Conservation (phyloP, 345 rosid genomes). For the Eucalyptus lansdowneana region DNA sequence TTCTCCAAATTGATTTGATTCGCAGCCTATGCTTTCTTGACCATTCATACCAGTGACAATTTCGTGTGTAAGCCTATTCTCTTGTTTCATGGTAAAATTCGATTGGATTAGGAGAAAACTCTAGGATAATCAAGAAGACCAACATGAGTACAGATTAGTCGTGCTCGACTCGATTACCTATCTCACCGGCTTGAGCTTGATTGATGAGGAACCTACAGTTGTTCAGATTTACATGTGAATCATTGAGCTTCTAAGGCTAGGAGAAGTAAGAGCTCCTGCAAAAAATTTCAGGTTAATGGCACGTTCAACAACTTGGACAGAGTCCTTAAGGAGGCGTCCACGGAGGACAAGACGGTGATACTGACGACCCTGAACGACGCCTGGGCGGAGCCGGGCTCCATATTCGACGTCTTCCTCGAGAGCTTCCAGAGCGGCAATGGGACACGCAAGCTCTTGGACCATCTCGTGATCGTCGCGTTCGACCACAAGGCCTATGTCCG, state of each 20-base stretch:
- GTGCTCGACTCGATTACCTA: background rate
- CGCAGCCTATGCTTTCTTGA: background rate
- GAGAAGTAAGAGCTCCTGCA: background rate
- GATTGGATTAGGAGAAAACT: background rate
- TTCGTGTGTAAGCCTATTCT: background rate
- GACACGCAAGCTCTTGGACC: slow-evolving; percentile 25
- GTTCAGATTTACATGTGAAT: background rate
- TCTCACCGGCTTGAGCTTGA: background rate
- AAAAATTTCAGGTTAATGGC: background rate
- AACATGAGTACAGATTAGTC: background rate
- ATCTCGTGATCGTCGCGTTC: slow-evolving; percentile 36
- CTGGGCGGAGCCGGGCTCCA: slow-evolving; percentile 49
- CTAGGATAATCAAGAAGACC: background rate
- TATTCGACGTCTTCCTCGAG: slow-evolving; percentile 46
- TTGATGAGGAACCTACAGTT: background rate
- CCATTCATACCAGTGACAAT: background rate
- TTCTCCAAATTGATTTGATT: background rate
- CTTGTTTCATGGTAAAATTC: background rate
- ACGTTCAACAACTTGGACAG: background rate
- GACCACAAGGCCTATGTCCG: slow-evolving; percentile 41
- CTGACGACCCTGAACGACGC: slow-evolving; percentile 52
- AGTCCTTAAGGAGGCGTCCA: slow-evolving; percentile 1
- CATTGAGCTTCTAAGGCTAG: background rate
- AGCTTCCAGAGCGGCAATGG: slow-evolving; percentile 36
- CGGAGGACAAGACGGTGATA: slow-evolving; percentile 37